Evolutionary conservation across 495 filamentous ascomycete species (phyloP).

Genomic region (Amphirosellinia nigrospora): DNA sequence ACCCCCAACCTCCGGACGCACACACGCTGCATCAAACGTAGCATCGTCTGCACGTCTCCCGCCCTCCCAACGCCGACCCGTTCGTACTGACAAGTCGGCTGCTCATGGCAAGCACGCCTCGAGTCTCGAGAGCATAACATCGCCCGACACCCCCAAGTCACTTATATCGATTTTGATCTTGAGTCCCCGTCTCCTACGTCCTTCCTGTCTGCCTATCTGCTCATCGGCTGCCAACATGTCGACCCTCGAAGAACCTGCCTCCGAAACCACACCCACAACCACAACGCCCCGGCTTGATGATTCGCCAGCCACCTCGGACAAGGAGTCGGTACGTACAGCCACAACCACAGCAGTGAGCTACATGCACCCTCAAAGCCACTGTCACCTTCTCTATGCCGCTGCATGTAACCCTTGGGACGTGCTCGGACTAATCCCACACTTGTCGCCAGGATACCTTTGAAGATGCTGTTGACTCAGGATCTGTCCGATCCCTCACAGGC

Average conservation of each 20-base stretch:
- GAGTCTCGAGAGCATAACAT: slow-evolving; percentile 9
- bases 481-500: slow-evolving; percentile 55
- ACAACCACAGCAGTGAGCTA: not conserved
- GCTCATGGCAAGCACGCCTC: slow-evolving; percentile 18
- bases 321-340: slow-evolving; percentile 45
- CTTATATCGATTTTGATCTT: not conserved
- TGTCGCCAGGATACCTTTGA: slow-evolving; percentile 73
- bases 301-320: slow-evolving; percentile 43
- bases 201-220: too few relatives aligned
- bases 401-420: not conserved
- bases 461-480: slow-evolving; percentile 69
- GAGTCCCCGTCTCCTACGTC: not conserved
- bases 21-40: slow-evolving; percentile 18
- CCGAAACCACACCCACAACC: slow-evolving; percentile 34
- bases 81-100: not conserved
- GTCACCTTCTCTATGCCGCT: slow-evolving; percentile 10
- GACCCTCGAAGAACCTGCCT: slow-evolving; percentile 33
- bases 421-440: slow-evolving; percentile 26
- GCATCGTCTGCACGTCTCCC: slow-evolving; percentile 24
- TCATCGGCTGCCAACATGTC: slow-evolving; percentile 34
- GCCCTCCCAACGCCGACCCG: slow-evolving; percentile 13
- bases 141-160: not conserved
- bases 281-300: slow-evolving; percentile 33
- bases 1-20: too few relatives aligned
- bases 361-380: slow-evolving; percentile 16